Evolutionary conservation across 2,329 filamentous ascomycete genomes (phyloP).

Genomic region (Aureobasidium sp.): DNA sequence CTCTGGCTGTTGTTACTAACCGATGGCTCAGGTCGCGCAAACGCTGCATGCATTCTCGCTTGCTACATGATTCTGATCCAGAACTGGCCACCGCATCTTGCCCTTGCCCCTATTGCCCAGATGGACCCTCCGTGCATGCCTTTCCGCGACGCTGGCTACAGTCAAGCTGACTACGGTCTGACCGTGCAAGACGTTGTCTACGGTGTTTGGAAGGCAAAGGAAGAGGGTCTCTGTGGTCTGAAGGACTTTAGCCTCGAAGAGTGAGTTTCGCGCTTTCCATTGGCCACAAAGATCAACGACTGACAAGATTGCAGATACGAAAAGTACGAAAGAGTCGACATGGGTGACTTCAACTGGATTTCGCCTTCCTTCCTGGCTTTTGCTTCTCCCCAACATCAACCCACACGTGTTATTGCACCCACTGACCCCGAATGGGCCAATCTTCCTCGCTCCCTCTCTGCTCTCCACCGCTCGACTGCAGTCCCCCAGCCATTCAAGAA

Average conservation of each 20-base stretch:
- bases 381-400: slow-evolving; percentile 81
- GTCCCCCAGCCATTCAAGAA: slow-evolving; percentile 91
- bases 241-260: slow-evolving; percentile 94
- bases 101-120: slow-evolving; percentile 89
- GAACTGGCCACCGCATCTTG: slow-evolving; percentile 92
- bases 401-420: slow-evolving; percentile 62
- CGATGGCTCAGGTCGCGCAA: slow-evolving; percentile 62
- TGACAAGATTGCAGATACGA: slow-evolving; percentile 57
- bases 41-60: slow-evolving; percentile 87
- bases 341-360: slow-evolving; percentile 99
- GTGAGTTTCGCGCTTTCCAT: slow-evolving; percentile 35
- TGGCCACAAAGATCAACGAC: not conserved
- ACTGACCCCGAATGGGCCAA: slow-evolving; percentile 65
- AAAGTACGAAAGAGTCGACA: slow-evolving; percentile 87
- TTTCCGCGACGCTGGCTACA: slow-evolving; percentile 96
- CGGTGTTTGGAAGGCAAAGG: slow-evolving; percentile 97
- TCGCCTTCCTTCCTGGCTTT: slow-evolving; percentile 93
- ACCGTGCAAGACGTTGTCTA: slow-evolving; percentile 97
- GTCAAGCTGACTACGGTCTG: slow-evolving; percentile 91
- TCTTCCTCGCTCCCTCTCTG: slow-evolving; percentile 67
- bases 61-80: slow-evolving; percentile 99
- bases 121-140: slow-evolving; percentile 97
- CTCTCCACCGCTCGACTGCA: slow-evolving; percentile 56
- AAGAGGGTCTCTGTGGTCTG: slow-evolving; percentile 82
- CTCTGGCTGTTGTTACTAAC: slow-evolving; percentile 20